These are phyloP conservation scores for Fusarium sp. DNA, from an alignment of 2,329 filamentous ascomycete species.

Conservation along the genomic window DNA sequence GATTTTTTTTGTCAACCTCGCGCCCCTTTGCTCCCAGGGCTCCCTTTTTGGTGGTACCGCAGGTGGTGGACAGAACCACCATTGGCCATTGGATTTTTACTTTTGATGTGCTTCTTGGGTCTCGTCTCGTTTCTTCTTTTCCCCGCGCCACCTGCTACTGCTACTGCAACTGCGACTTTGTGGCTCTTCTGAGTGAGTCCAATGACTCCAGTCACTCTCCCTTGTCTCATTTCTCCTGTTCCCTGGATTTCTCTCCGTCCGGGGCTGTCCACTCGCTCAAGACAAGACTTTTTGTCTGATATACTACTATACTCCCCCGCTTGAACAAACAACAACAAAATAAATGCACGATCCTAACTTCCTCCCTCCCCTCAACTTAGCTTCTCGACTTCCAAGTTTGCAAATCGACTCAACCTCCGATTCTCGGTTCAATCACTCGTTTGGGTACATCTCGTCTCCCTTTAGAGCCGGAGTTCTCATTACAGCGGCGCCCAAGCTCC, in stretches of 20 bases:
- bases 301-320: not conserved
- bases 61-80: not conserved
- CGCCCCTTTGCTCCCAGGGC: not conserved
- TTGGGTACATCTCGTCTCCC: constrained; percentile 15
- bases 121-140: constrained; percentile 17
- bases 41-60: not conserved
- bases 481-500: constrained; percentile 31
- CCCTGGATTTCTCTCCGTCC: constrained; percentile 8
- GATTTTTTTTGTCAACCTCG: constrained; percentile 20
- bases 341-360: constrained; percentile 6
- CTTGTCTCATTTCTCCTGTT: constrained; percentile 28
- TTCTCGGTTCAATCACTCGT: constrained; percentile 24
- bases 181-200: constrained; percentile 6
- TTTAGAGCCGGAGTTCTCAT: constrained; percentile 19
- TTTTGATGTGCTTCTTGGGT: constrained; percentile 28
- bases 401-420: constrained; percentile 11
- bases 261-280: constrained; percentile 13
- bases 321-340: constrained; percentile 2
- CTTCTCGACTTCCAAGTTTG: constrained; percentile 23
- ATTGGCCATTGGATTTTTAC: not conserved
- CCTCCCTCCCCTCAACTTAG: constrained; percentile 1
- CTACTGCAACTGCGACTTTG: constrained; percentile 10
- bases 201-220: constrained; percentile 19
- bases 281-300: not conserved
- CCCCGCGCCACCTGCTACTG: constrained; percentile 28